Base-by-base conservation (phyloP, 2,329 filamentous ascomycete genomes). In the Aspergillus quadrilineatus region DNA sequence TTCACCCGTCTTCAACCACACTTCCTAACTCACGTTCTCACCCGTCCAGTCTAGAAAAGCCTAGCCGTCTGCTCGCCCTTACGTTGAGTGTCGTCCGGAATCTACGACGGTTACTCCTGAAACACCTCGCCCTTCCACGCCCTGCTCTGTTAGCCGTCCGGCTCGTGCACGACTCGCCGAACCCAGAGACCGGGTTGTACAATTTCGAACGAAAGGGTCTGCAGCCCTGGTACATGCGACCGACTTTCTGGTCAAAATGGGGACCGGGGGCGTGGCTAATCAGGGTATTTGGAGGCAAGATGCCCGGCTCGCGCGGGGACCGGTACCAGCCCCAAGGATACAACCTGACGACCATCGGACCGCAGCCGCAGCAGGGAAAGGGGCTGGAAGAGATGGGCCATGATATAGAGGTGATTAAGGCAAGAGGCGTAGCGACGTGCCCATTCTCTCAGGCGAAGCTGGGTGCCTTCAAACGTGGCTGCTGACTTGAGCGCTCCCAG, bases 141-240 rank as follows among this genome's bases (percentile, higher is more conserved):
- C 48, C 53, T 0, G 2, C 54, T 8, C 45, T 53, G 8, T 36
- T 49, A 6, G 44, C 49, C 49, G 45, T 59, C 6, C 44, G 22
- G 14, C 36, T 56, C 4, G 53, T 59, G 12, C 48, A 56, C 6
- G 37, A 42, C 2, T 39, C n/a, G 0, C 57, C 63, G 14, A 59
- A 65, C 17, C 52, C 45, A 5, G 36, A 45, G 12, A 60, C 58
- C 3, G 53, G 42, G 3, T 44, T 60, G 6, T 66, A 60, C 17
- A 55, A 58, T 2, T 57, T 61, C 17, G 39, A 54, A 12, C 52
- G 61, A n/a, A 61, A 59, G 26, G 49, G 53, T 5, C 36, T 61
- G 0, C 61, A 69, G 12, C 67, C 68, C 0, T 70, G 64, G 63
- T 69, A 70, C 37, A 58, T 70, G 0, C 53, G 60, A n/a, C 63